Evolutionary conservation across 495 filamentous ascomycete species (phyloP), one percentile per base, ranked within the genome.

Genomic region (Daldinia decipiens): DNA sequence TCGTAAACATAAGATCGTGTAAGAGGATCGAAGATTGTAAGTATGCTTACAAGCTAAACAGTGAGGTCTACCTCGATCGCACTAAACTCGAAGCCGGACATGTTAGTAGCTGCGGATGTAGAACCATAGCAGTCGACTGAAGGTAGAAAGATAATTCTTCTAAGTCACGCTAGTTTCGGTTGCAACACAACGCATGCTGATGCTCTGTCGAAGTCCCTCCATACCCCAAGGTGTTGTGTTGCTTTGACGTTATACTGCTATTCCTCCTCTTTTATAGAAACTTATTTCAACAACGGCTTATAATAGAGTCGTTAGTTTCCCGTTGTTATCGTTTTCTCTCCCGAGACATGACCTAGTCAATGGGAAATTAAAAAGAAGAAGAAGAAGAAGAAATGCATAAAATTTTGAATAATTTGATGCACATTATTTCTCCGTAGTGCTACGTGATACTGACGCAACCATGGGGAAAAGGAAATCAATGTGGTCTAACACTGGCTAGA

Each of bases 21-120:
- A 39, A 59, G 9, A 27, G 17, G 21, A 26, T 43, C 26, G 15
- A 12, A 29, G n/a, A 27, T 8, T 5, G 26, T 43, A 38, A 13
- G 13, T 40, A 32, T 24, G 59, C 83, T 79, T 81, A 85, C 90
- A 92, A 60, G 90, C 89, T 65, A 91, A 80, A 76, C 90, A 92
- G 70, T 87, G 81, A 47, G 85, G 85, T 73, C 85, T 76, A n/a
- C 84, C 84, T 74, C 86, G 77, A 70, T 87, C 85, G 75, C 86
- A 87, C 86, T 87, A 76, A 21, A 75, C 17, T 45, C 38, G 34
- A 56, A 27, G 45, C 34, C 21, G n/a, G 29, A 63, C 19, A 54
- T 67, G 62, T 74, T 64, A 74, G 67, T 62, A 60, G 62, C 27
- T 60, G 67, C 43, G 50, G n/a, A 47, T 12, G 31, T 50, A 52